These are phyloP conservation scores for Verticillium dahliae DNA, from an alignment of 2,329 filamentous ascomycete genomes.

Conservation along the genomic window DNA sequence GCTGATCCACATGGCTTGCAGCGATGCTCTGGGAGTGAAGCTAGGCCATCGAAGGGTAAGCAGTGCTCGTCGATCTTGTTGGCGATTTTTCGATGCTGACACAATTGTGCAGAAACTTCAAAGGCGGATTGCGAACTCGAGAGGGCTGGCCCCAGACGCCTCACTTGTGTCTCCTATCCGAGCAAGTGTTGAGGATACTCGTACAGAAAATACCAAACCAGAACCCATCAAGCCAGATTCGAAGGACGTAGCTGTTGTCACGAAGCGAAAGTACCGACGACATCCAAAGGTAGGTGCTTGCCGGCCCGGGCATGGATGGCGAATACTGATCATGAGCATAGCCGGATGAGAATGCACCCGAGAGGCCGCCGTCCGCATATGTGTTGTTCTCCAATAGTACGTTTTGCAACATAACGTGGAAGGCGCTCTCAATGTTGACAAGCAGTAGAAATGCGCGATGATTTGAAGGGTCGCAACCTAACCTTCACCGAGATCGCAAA, in stretches of 20 bases:
- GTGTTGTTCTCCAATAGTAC: conserved; percentile 80
- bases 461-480: conserved; percentile 67
- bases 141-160: conserved; percentile 52
- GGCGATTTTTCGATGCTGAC: neutral
- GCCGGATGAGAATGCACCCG: conserved; percentile 74
- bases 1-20: conserved; percentile 19
- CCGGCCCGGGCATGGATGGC: neutral
- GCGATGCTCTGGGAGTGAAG: conserved; percentile 69
- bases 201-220: conserved; percentile 44
- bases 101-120: conserved; percentile 62
- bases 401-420: conserved; percentile 20
- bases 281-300: conserved; percentile 59
- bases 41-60: conserved; percentile 73
- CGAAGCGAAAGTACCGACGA: conserved; percentile 69
- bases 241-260: conserved; percentile 28
- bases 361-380: conserved; percentile 75
- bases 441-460: conserved; percentile 64
- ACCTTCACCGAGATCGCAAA: conserved; percentile 82
- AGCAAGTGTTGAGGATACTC: conserved; percentile 45
- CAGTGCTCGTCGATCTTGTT: neutral
- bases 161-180: conserved; percentile 43
- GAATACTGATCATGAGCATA: conserved; percentile 20
- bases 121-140: conserved; percentile 68
- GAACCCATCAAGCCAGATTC: conserved; percentile 40
- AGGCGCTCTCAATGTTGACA: conserved; percentile 3